Percentiles rank a stretch among this genome's conserved stretches.
These are phyloP conservation scores for Podospora bellae-mahoneyi DNA, from an alignment of 495 filamentous ascomycete genomes.

Conservation along the genomic window DNA sequence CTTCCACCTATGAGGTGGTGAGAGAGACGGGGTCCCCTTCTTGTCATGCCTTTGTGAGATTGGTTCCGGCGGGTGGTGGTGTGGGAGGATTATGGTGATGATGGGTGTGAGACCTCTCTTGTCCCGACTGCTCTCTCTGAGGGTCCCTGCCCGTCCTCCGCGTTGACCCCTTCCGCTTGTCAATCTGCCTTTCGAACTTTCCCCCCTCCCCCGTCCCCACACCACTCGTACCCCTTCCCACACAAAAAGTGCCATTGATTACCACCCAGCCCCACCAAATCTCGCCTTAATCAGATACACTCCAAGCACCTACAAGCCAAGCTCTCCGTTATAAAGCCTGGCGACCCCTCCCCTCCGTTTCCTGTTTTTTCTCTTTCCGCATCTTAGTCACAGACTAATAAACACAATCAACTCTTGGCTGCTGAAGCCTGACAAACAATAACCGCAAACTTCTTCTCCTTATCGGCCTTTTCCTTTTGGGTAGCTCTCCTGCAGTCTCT, in stretches of 20 bases:
- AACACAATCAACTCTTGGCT: slow-evolving; percentile 4
- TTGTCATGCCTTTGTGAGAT: slow-evolving; percentile 13
- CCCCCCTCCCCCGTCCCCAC: not conserved
- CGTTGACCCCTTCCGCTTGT: not conserved
- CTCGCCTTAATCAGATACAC: slow-evolving; percentile 25
- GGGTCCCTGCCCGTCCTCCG: not conserved
- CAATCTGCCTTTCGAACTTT: not conserved
- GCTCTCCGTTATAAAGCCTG: slow-evolving; percentile 28
- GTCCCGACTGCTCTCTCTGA: not conserved
- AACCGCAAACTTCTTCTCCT: not conserved
- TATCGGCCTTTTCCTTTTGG: slow-evolving; percentile 1
- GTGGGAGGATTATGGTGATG: slow-evolving; percentile 14
- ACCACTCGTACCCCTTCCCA: not conserved
- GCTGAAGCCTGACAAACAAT: not conserved
- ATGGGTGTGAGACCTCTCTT: slow-evolving; percentile 4
- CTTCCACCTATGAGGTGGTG: not conserved
- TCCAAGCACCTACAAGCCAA: slow-evolving; percentile 14
- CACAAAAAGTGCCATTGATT: not conserved
- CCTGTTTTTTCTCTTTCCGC: slow-evolving; percentile 10
- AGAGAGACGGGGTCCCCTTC: not conserved
- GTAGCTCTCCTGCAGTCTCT: not conserved
- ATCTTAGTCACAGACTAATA: slow-evolving; percentile 5
- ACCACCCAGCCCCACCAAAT: slow-evolving; percentile 9
- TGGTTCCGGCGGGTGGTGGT: slow-evolving; percentile 6
- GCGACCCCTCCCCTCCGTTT: slow-evolving; percentile 13